Evolutionary conservation across 768 basidiomycete genomes (phyloP).

Genomic region (Calocybe cyanea): DNA sequence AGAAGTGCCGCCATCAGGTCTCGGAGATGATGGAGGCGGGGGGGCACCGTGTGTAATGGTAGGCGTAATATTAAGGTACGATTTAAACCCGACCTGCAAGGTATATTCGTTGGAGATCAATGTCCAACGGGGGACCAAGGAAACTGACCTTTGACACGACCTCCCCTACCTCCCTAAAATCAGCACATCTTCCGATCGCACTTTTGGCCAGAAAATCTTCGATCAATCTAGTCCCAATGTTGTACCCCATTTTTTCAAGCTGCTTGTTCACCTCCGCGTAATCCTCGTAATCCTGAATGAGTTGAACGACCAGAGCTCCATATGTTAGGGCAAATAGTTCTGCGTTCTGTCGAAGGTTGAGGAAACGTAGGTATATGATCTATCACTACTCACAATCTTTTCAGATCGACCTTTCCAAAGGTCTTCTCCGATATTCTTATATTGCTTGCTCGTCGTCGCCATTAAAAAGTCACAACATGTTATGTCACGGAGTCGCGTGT

Average conservation of each 20-base stretch:
- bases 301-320: constrained; percentile 94
- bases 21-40: constrained; percentile 47
- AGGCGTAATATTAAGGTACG: constrained; percentile 92
- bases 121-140: neutral
- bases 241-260: constrained; percentile 99
- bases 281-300: constrained; percentile 99
- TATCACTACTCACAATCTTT: constrained; percentile 71
- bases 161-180: constrained; percentile 94
- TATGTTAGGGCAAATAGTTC: constrained; percentile 97
- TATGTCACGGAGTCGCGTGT: constrained; percentile 25
- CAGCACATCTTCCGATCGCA: constrained; percentile 84
- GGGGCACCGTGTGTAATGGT: constrained; percentile 65
- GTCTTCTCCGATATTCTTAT: constrained; percentile 89
- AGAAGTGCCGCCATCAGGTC: constrained; percentile 39
- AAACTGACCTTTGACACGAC: constrained; percentile 82
- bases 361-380: neutral
- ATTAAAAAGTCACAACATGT: constrained; percentile 31
- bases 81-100: constrained; percentile 91
- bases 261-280: constrained; percentile 94
- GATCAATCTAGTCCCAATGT: constrained; percentile 92
- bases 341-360: constrained; percentile 65
- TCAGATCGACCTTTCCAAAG: constrained; percentile 93
- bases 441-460: constrained; percentile 77
- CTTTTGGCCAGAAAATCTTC: constrained; percentile 97
- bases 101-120: neutral